These are phyloP conservation scores for Ceratocystis albifundus DNA, from an alignment of 2,329 filamentous ascomycete genomes.

Conservation along the genomic window DNA sequence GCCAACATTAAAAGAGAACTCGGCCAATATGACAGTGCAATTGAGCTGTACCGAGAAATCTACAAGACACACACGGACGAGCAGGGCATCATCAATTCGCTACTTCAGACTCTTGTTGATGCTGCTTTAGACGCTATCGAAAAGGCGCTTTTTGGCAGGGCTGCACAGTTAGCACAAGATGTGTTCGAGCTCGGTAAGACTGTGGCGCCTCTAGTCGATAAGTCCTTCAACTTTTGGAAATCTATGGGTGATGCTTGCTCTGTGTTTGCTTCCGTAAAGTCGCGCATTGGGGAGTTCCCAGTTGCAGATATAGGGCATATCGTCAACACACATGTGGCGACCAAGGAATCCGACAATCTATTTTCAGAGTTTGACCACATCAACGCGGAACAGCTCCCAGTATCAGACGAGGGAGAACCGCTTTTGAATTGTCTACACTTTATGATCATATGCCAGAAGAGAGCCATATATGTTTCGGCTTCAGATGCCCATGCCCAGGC, in stretches of 20 bases:
- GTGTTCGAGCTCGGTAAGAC: slow-evolving; percentile 56
- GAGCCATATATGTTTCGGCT: slow-evolving; percentile 61
- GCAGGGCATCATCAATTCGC: slow-evolving; percentile 74
- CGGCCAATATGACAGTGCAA: slow-evolving; percentile 77
- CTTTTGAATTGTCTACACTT: slow-evolving; percentile 54
- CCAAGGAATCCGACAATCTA: slow-evolving; percentile 33
- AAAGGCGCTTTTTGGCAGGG: slow-evolving; percentile 76
- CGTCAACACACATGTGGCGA: slow-evolving; percentile 42
- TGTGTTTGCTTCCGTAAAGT: slow-evolving; percentile 66
- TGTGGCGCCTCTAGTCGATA: slow-evolving; percentile 48
- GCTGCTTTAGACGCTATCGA: slow-evolving; percentile 66
- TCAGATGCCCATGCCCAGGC: slow-evolving; percentile 77
- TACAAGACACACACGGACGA: slow-evolving; percentile 57
- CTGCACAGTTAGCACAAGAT: slow-evolving; percentile 56
- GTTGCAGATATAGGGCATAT: slow-evolving; percentile 45
- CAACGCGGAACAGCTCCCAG: slow-evolving; percentile 36
- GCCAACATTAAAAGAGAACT: slow-evolving; percentile 89
- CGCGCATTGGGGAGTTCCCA: slow-evolving; percentile 52
- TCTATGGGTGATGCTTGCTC: slow-evolving; percentile 78
- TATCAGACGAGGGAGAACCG: slow-evolving; percentile 32
- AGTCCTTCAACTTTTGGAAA: slow-evolving; percentile 93
- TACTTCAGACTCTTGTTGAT: slow-evolving; percentile 81
- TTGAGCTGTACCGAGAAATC: slow-evolving; percentile 63
- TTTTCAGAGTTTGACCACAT: slow-evolving; percentile 58
- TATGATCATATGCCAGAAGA: slow-evolving; percentile 75